Evolutionary conservation across 139 green algal species (phyloP), one percentile per base, ranked within the genome.

Genomic region (Coccomyxa sp.): DNA sequence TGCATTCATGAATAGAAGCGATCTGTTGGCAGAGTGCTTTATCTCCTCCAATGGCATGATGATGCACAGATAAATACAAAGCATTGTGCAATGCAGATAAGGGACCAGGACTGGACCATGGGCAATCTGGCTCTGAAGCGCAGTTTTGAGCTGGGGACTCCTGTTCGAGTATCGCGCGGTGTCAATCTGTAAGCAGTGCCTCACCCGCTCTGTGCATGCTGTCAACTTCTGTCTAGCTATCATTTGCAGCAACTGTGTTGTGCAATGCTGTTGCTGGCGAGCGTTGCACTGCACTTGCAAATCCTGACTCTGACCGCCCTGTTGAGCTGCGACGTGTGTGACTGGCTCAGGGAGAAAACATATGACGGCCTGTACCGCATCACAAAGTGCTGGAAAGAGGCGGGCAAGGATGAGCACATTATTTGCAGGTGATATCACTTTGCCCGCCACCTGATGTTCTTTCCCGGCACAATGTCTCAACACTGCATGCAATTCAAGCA

Each of bases 291-390:
- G 84, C 63, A 9, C 63, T 28, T 71, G 63, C 63, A 71, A 9
- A 21, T 71, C 1, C 63, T 25, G 18, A 71, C 38, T 3, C 38
- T 51, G 38, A 51, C 38, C 3, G 38, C 38, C 38, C 38, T 51
- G 38, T 51, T 51, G 38, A 51, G 38, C 38, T 51, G 38, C 38
- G 38, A 51, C 7, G 38, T 51, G 38, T 51, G 38, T 51, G 38
- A 51, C 38, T 51, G 38, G 38, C 38, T 21, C 63, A 71, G 63
- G 63, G 9, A 71, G 63, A 71, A 91, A 68, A 88, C 86, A 31
- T 94, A 94, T 68, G 91, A 94, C 68, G 91, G 91, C 13, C 82
- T 94, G 82, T 94, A 94, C 81, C 27, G 76, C 0, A 86, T 94
- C 32, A 85, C 85, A 58, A 27, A 45, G 28, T 85, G 86, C 60